Conservation (phyloP, 352 stramenopile genomes). For the Phytophthora fragariaefolia region DNA sequence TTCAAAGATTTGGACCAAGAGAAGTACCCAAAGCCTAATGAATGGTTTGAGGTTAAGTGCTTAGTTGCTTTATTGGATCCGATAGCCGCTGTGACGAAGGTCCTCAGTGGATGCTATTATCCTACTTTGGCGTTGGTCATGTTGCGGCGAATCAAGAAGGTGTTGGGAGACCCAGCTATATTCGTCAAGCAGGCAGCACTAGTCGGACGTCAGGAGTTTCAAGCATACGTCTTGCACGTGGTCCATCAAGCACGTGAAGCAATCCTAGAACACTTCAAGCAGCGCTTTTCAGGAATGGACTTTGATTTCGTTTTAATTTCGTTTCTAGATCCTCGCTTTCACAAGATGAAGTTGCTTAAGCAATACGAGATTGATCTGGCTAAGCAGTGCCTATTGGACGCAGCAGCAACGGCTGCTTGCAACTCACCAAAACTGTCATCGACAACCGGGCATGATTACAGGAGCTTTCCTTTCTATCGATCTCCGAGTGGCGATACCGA, state of each 20-base stretch:
- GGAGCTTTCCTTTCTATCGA: background rate
- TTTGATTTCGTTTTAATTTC: background rate
- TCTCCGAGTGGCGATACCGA: background rate
- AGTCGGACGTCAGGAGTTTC: background rate
- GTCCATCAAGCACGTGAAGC: background rate
- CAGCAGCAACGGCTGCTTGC: no score
- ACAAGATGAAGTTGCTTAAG: background rate
- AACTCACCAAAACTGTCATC: background rate
- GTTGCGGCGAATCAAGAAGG: background rate
- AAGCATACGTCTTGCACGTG: background rate
- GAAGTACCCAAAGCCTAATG: no score
- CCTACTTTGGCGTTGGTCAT: background rate
- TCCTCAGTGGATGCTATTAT: background rate
- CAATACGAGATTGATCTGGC: background rate
- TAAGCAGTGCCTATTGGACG: background rate
- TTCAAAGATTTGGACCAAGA: no score
- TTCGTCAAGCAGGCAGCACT: background rate
- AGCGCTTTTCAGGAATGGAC: background rate
- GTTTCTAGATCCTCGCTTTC: background rate
- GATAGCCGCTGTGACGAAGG: no score
- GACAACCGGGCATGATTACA: background rate
- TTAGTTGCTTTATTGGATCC: no score
- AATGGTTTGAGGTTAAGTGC: no score
- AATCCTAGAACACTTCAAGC: background rate
- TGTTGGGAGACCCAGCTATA: background rate